Evolutionary conservation across 2,329 filamentous ascomycete genomes (phyloP).

Genomic region (Aspergillus tamarii): DNA sequence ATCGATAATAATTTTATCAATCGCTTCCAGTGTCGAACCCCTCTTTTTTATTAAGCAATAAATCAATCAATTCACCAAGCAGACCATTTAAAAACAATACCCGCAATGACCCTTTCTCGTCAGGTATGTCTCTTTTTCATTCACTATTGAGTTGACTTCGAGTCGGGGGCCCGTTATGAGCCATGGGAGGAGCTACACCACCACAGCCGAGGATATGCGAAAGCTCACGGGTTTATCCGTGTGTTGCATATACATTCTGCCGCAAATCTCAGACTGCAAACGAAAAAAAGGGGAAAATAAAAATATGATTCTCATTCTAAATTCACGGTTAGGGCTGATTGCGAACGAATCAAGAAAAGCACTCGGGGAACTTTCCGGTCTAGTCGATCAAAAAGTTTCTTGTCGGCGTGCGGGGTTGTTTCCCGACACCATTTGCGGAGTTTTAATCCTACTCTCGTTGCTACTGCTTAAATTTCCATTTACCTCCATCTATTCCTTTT

Average conservation of each 20-base stretch:
- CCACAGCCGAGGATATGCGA: background rate
- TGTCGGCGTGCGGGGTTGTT: conserved; percentile 1
- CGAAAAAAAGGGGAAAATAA: no score
- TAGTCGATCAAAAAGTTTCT: background rate
- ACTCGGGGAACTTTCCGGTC: background rate
- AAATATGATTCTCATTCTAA: background rate
- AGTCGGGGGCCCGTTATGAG: background rate
- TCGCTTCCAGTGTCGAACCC: background rate
- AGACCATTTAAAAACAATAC: background rate
- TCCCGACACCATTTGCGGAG: background rate
- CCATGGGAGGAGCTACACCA: background rate
- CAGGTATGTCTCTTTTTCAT: background rate
- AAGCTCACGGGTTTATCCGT: background rate
- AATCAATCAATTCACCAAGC: background rate
- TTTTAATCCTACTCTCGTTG: background rate
- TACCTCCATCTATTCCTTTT: background rate
- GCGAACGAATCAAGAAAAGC: background rate
- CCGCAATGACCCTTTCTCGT: background rate
- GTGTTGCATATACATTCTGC: background rate
- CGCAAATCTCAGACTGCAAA: background rate
- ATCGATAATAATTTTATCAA: background rate
- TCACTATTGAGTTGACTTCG: background rate
- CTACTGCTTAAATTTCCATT: background rate
- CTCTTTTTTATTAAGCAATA: background rate
- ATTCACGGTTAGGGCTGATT: background rate